A percentile compares a stretch with the other conserved stretches of the same genome.
Conservation (phyloP, 371 early-diverging fungal genomes). For the Apophysomyces elegans region DNA sequence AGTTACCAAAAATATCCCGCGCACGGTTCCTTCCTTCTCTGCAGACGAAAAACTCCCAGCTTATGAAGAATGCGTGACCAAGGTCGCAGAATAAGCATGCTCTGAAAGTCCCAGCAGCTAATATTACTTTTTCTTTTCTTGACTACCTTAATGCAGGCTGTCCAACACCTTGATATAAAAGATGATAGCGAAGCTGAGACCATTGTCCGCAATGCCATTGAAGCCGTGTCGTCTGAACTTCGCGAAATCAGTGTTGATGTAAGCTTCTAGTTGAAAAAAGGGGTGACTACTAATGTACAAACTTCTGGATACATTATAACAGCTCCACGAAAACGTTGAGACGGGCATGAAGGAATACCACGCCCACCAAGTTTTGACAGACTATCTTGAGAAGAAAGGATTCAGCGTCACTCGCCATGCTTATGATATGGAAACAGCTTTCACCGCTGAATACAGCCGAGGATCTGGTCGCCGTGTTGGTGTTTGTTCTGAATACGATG, state of each 20-base stretch:
- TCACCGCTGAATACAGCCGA: constrained; percentile 55
- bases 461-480: constrained; percentile 43
- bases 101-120: neutral
- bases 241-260: constrained; percentile 52
- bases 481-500: constrained; percentile 67
- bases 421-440: constrained; percentile 61
- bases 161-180: constrained; percentile 30
- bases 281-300: neutral
- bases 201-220: constrained; percentile 44
- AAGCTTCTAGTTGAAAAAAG: neutral
- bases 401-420: constrained; percentile 58
- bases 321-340: constrained; percentile 67
- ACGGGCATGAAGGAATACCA: constrained; percentile 56
- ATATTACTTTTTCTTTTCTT: neutral
- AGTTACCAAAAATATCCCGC: constrained; percentile 2
- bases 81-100: constrained; percentile 9
- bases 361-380: constrained; percentile 55
- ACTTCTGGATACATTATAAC: neutral
- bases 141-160: constrained; percentile 17
- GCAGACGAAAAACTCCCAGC: constrained; percentile 28
- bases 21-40: constrained; percentile 11
- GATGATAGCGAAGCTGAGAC: constrained; percentile 17
- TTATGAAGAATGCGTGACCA: constrained; percentile 32
- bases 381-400: constrained; percentile 55
- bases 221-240: constrained; percentile 41